Percentiles rank a stretch among this genome's conserved stretches.
These are phyloP conservation scores for Cicer yamashitae DNA, from an alignment of 306 rosid genomes.

Conservation along the genomic window DNA sequence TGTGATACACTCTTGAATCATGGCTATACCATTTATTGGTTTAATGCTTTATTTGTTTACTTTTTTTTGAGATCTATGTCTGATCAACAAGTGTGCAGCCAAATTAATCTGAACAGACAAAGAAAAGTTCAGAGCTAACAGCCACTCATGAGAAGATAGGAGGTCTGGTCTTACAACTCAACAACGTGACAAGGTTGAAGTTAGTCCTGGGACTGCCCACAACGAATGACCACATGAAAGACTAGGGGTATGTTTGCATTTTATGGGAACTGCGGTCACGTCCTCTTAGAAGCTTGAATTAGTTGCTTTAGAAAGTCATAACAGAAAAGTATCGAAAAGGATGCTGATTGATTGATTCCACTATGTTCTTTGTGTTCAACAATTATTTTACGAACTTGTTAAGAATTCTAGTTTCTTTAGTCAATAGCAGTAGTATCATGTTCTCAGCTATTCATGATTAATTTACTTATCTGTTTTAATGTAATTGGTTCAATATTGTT, in stretches of 20 bases:
- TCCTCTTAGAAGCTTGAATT: no score
- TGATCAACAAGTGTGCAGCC: neutral
- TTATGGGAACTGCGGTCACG: no score
- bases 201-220: neutral
- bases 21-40: neutral
- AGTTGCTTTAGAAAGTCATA: no score
- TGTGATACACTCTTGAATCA: conserved; percentile 9
- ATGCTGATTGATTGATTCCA: neutral
- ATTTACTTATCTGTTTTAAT: neutral
- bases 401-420: neutral
- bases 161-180: no score
- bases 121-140: conserved; percentile 1
- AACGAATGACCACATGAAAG: neutral
- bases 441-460: neutral
- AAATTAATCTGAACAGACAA: neutral
- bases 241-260: no score
- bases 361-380: conserved; percentile 2
- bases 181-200: neutral
- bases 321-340: neutral
- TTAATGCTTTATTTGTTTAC: conserved; percentile 19
- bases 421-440: neutral
- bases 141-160: neutral
- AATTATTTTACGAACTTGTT: neutral
- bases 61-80: neutral
- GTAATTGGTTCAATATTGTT: neutral